Evolutionary conservation across 306 rosid species (phyloP).

Genomic region (Gleditsia sinensis): DNA sequence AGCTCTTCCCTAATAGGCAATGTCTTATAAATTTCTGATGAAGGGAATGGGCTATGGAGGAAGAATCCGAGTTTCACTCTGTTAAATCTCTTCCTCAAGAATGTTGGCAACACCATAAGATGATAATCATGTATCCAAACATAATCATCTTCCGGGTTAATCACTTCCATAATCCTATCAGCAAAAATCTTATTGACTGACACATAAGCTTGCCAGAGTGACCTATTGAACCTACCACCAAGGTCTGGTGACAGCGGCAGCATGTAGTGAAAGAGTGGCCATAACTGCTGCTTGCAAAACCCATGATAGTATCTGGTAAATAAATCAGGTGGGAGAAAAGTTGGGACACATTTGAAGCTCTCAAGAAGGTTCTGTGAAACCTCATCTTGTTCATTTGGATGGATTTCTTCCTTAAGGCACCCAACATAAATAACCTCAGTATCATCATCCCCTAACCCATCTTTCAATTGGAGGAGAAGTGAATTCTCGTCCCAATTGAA

Average conservation of each 20-base stretch:
- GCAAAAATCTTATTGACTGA: conserved; percentile 72
- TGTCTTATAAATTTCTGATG: conserved; percentile 70
- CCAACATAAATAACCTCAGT: conserved; percentile 69
- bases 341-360: conserved; percentile 58
- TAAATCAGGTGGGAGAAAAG: conserved; percentile 64
- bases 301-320: conserved; percentile 68
- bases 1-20: conserved; percentile 72
- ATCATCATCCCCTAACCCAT: conserved; percentile 75
- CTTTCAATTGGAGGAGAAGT: conserved; percentile 64
- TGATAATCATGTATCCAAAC: conserved; percentile 82
- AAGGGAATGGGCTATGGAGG: conserved; percentile 73
- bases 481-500: conserved; percentile 76
- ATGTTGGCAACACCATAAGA: conserved; percentile 74
- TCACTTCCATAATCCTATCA: conserved; percentile 75
- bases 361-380: conserved; percentile 63
- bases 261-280: conserved; percentile 81
- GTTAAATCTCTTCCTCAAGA: conserved; percentile 75
- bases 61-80: conserved; percentile 73
- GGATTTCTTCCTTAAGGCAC: conserved; percentile 61
- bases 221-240: conserved; percentile 68
- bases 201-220: conserved; percentile 70
- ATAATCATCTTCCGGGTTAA: conserved; percentile 70
- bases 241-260: conserved; percentile 68
- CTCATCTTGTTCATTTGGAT: conserved; percentile 71
- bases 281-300: conserved; percentile 69